phyloP scores from a whole-genome alignment of 192 early-diverging fungal genomes.

The Umbelopsis ramanniana region DNA sequence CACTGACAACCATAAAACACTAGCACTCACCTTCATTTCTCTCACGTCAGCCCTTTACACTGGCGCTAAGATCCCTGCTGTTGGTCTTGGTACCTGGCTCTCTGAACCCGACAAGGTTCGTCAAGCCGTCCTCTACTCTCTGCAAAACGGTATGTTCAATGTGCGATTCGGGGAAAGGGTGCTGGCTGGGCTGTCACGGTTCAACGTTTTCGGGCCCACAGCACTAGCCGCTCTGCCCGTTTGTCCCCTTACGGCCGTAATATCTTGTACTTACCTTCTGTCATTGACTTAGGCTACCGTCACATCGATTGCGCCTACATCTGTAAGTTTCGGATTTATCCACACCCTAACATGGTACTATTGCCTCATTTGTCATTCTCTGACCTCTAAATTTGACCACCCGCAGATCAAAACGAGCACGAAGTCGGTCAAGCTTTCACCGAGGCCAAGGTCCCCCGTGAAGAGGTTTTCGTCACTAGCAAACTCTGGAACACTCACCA shows the following conservation, averaged over 20 bases:
- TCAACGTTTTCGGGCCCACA: too few relatives aligned
- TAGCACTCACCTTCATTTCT: not conserved
- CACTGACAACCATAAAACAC: not conserved
- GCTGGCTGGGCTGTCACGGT: not conserved
- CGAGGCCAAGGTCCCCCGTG: conserved; percentile 62
- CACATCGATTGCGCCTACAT: conserved; percentile 72
- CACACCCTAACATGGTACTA: conserved; percentile 15
- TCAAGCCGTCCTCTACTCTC: conserved; percentile 65
- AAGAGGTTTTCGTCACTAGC: conserved; percentile 77
- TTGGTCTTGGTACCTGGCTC: conserved; percentile 72
- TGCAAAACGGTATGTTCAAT: conserved; percentile 41
- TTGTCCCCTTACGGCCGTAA: too few relatives aligned
- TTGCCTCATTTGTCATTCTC: conserved; percentile 38
- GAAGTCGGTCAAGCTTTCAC: conserved; percentile 77
- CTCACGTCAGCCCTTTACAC: conserved; percentile 53
- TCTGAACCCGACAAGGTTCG: conserved; percentile 55
- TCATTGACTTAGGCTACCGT: conserved; percentile 57
- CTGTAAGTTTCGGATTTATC: conserved; percentile 27
- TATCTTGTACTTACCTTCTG: not conserved
- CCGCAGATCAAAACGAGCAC: conserved; percentile 68
- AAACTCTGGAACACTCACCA: conserved; percentile 76
- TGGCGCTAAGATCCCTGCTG: conserved; percentile 63
- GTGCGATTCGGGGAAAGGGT: not conserved
- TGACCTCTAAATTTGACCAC: conserved; percentile 13
- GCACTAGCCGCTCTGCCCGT: not conserved